Base-by-base conservation (phyloP, 192 early-diverging fungal species). In the Mortierella alpina region DNA sequence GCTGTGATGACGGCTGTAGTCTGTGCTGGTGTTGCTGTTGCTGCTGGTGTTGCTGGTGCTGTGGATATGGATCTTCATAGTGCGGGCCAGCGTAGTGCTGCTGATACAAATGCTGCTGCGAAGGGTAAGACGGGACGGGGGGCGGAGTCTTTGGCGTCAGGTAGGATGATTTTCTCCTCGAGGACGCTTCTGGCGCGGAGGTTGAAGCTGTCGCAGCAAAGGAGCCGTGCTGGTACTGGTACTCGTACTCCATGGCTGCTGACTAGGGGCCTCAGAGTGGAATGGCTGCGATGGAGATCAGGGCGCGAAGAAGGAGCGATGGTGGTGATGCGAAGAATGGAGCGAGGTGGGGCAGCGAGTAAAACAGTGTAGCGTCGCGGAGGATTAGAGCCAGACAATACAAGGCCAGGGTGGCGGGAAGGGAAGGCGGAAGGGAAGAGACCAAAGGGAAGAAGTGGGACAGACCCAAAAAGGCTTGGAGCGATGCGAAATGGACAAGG, bases 231-330 rank as follows among this genome's bases (percentile, higher is more conserved):
- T 66, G 72, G n/a, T 73, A 56, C 20, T 73, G 72, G 22, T 65
- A 60, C 10, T 74, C 72, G 40, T 66, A 74, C 17, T 74, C 64
- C 72, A 74, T 74, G 46, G 56, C 58, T 23, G 13, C 47, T 18
- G 14, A 12, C 31, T 31, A 31, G 31, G 31, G 31, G 31, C 31
- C 31, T 31, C 31, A 3, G 31, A 3, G 31, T 31, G 31, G 31
- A 31, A 31, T 31, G 31, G 1, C 31, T 31, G 31, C 31, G 31
- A 31, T 31, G 31, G 31, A 31, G 31, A 31, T 31, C 31, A 31
- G 31, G 31, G 31, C 31, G 31, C 31, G 31, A 31, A 31, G 3
- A 31, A 31, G 31, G 31, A 31, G 31, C 31, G 31, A 31, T 31
- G 31, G 31, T 31, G 31, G 31, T 31, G 31, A 31, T 2, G 31